Conservation (phyloP, 139 green algal species). For the Ettlia oleoabundans region DNA sequence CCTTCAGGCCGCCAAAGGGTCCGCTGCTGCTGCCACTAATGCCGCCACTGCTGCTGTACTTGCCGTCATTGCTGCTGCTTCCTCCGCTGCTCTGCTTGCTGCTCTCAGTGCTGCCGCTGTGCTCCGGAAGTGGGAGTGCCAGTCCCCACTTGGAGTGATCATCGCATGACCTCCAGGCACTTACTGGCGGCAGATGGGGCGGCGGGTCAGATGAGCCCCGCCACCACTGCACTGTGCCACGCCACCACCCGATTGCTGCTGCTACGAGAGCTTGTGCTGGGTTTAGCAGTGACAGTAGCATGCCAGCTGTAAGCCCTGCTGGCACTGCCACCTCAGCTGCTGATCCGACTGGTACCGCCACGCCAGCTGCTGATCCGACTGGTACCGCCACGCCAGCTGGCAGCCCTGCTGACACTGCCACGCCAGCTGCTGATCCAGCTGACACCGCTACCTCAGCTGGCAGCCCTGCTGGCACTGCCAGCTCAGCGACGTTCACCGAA, state of each 20-base stretch:
- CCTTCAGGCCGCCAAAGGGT: not conserved
- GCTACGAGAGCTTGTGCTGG: too few relatives aligned
- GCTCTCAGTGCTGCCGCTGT: too few relatives aligned
- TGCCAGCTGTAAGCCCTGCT: too few relatives aligned
- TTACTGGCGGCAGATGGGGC: not conserved
- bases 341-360: not conserved
- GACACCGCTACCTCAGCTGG: too few relatives aligned
- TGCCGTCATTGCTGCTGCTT: too few relatives aligned
- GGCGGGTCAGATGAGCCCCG: too few relatives aligned
- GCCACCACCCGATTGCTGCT: too few relatives aligned
- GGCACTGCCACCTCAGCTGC: not conserved
- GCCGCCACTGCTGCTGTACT: not conserved
- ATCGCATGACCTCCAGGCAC: not conserved
- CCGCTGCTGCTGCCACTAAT: not conserved
- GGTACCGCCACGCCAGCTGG: too few relatives aligned
- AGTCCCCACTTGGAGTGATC: not conserved
- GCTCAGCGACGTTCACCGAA: not conserved
- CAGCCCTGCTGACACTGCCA: not conserved
- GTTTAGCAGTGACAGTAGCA: too few relatives aligned
- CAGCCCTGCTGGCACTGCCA: not conserved
- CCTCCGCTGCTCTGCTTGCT: too few relatives aligned
- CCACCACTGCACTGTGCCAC: too few relatives aligned
- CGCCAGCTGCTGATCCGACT: not conserved
- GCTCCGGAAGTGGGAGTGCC: too few relatives aligned
- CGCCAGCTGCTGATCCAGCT: not conserved